A percentile compares a stretch with the other conserved stretches of the same genome.
Evolutionary conservation across 2,329 filamentous ascomycete species (phyloP).

Genomic region (Cercospora nicotianae): DNA sequence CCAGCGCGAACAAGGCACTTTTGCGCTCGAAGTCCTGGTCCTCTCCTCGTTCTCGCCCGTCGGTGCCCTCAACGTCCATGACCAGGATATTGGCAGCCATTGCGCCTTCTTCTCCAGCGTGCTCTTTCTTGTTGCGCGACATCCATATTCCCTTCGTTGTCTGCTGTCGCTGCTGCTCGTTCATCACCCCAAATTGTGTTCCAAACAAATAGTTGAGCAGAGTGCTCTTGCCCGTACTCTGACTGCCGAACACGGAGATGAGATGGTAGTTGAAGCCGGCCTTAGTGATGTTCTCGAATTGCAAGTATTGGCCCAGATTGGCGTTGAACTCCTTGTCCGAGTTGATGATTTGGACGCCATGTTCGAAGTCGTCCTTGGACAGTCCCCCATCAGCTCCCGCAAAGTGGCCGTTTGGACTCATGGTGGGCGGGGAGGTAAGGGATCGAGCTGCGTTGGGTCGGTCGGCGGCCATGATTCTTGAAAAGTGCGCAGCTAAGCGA

Average conservation of each 20-base stretch:
- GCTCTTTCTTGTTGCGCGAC: conserved; percentile 83
- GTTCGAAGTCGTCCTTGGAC: conserved; percentile 71
- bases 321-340: conserved; percentile 97
- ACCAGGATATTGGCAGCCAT: conserved; percentile 99
- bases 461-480: conserved; percentile 16
- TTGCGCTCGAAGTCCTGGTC: conserved; percentile 99
- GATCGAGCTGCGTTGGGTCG: conserved; percentile 28
- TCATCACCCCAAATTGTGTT: conserved; percentile 97
- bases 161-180: conserved; percentile 87
- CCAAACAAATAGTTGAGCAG: conserved; percentile 94
- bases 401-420: conserved; percentile 76
- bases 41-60: conserved; percentile 92
- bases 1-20: conserved; percentile 93
- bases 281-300: conserved; percentile 73
- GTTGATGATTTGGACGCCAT: conserved; percentile 96
- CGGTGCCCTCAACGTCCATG: conserved; percentile 98
- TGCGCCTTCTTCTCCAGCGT: conserved; percentile 45
- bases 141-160: conserved; percentile 99
- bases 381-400: conserved; percentile 66
- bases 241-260: conserved; percentile 97
- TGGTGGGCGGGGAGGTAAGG: conserved; percentile 38
- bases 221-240: conserved; percentile 98
- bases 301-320: conserved; percentile 76
- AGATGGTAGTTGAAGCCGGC: conserved; percentile 99
- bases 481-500: conserved; percentile 19